Evolutionary conservation across 2,329 filamentous ascomycete species (phyloP).

Genomic region (Coccinonectria pachysandricola): DNA sequence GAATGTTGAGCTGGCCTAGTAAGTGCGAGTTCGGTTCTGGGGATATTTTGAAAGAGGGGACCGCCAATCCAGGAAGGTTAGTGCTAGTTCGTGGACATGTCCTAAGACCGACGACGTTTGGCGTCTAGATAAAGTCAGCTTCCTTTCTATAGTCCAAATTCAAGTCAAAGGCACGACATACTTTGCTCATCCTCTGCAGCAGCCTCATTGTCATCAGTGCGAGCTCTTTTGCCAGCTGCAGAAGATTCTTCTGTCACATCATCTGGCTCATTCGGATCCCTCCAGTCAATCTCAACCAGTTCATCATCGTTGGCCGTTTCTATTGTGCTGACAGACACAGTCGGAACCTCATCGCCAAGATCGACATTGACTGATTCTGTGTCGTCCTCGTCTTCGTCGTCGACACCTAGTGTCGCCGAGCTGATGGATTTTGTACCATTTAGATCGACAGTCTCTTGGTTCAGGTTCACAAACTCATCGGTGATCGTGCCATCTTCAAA

Average conservation of each 20-base stretch:
- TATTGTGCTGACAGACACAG: conserved; percentile 13
- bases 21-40: too few species aligned
- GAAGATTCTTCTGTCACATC: conserved; percentile 10
- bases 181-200: conserved; percentile 26
- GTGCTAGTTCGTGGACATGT: conserved; percentile 5
- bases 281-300: conserved; percentile 21
- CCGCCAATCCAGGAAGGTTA: conserved; percentile 12
- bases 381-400: too few species aligned
- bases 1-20: too few species aligned
- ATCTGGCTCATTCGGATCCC: conserved; percentile 18
- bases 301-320: conserved; percentile 11
- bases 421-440: conserved; percentile 18
- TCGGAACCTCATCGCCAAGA: conserved; percentile 10
- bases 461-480: conserved; percentile 8
- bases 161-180: too few species aligned
- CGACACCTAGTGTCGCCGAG: conserved; percentile 23
- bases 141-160: too few species aligned
- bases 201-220: conserved; percentile 18
- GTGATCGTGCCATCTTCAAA: conserved; percentile 8
- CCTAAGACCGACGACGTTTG: conserved; percentile 39
- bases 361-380: conserved; percentile 15
- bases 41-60: too few species aligned
- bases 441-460: conserved; percentile 6
- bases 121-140: conserved; percentile 31
- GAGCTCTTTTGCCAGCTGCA: conserved; percentile 18